Conservation (phyloP, 805 yeast species). For the Suhomyces tanzawaensis region DNA sequence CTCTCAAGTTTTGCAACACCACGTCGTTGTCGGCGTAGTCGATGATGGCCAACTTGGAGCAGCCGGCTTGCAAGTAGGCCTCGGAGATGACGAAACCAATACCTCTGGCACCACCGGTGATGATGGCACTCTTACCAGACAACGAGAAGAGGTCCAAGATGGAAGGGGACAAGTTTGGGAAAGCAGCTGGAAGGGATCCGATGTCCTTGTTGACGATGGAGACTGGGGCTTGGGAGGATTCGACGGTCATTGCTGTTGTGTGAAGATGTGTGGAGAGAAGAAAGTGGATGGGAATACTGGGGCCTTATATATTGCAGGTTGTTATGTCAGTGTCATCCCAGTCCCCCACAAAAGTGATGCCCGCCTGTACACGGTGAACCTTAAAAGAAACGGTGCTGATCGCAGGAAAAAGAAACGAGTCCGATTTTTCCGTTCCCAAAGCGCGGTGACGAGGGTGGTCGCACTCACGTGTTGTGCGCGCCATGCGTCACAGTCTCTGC, state of each 20-base stretch:
- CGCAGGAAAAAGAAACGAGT: constrained; percentile 9
- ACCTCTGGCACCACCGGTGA: constrained; percentile 41
- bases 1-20: constrained; percentile 24
- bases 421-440: constrained; percentile 6
- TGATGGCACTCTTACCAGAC: constrained; percentile 30
- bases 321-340: background rate
- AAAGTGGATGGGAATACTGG: background rate
- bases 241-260: constrained; percentile 27
- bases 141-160: constrained; percentile 30
- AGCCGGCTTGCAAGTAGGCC: constrained; percentile 38
- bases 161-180: constrained; percentile 27
- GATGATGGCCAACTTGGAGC: constrained; percentile 36
- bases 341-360: background rate
- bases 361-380: background rate
- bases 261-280: background rate
- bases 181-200: constrained; percentile 38
- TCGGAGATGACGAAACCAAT: constrained; percentile 36
- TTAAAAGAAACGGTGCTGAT: constrained; percentile 1
- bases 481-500: background rate
- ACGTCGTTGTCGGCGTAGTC: constrained; percentile 35
- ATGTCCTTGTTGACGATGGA: constrained; percentile 34
- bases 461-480: background rate
- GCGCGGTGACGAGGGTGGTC: background rate
- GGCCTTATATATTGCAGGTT: background rate
- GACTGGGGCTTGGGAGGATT: constrained; percentile 13